Conservation (phyloP, 2,329 filamentous ascomycete genomes). For the Pseudocercospora musae region DNA sequence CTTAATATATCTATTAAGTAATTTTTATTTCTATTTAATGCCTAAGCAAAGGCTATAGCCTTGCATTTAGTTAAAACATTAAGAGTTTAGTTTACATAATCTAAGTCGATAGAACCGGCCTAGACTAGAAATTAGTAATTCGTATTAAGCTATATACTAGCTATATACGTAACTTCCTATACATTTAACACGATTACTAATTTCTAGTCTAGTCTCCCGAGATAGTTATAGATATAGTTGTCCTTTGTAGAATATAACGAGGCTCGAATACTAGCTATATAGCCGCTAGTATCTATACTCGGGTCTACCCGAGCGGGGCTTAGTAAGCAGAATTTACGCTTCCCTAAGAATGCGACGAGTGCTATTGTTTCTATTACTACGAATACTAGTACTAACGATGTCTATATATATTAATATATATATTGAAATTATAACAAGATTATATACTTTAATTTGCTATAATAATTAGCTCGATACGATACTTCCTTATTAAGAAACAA, state of each 20-base stretch:
- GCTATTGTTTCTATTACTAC: background rate
- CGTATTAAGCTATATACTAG: no score
- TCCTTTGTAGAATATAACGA: background rate
- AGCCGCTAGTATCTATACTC: background rate
- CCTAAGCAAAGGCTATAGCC: no score
- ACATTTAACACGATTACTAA: no score
- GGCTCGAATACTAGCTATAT: background rate
- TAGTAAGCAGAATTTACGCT: background rate
- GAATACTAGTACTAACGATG: background rate
- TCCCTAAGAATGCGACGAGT: background rate
- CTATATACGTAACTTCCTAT: no score
- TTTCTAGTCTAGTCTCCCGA: no score
- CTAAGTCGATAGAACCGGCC: no score
- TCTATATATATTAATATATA: background rate
- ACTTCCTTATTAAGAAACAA: background rate
- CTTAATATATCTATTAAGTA: no score
- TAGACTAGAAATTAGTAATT: no score
- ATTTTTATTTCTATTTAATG: no score
- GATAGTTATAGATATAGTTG: background rate
- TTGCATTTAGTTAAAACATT: no score
- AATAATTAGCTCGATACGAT: background rate
- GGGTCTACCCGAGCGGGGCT: background rate
- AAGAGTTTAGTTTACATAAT: no score
- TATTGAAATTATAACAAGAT: background rate
- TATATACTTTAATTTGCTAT: background rate